Conservation (phyloP, 306 rosid species). For the Cicer chorassanicum region DNA sequence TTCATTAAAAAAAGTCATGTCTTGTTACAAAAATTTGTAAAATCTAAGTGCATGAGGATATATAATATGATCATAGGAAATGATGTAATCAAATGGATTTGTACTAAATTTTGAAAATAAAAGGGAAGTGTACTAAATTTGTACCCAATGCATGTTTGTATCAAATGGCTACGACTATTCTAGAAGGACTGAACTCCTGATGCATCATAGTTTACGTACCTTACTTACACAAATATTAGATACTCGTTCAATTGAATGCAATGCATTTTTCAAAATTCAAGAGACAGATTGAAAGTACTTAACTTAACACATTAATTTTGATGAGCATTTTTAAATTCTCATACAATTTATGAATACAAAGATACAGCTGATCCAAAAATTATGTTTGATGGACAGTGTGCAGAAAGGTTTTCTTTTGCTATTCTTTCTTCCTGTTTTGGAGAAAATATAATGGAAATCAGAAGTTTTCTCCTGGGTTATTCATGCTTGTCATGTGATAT, state of each 20-base stretch:
- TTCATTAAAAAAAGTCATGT: no score
- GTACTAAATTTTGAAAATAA: no score
- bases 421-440: neutral
- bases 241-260: neutral
- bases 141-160: neutral
- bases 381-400: neutral
- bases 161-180: neutral
- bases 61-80: no score
- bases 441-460: no score
- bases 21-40: no score
- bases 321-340: neutral
- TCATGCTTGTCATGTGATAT: neutral
- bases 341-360: neutral
- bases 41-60: no score
- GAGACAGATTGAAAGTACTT: neutral
- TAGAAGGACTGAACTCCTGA: neutral
- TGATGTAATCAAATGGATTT: no score
- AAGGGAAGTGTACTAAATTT: neutral
- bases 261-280: neutral
- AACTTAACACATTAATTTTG: neutral
- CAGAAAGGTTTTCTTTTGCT: neutral
- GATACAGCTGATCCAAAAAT: neutral
- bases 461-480: no score
- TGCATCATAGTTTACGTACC: neutral
- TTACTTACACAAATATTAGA: neutral